Base-by-base conservation (phyloP, 768 basidiomycete genomes). In the button mushroom (Agaricus bisporus) region DNA sequence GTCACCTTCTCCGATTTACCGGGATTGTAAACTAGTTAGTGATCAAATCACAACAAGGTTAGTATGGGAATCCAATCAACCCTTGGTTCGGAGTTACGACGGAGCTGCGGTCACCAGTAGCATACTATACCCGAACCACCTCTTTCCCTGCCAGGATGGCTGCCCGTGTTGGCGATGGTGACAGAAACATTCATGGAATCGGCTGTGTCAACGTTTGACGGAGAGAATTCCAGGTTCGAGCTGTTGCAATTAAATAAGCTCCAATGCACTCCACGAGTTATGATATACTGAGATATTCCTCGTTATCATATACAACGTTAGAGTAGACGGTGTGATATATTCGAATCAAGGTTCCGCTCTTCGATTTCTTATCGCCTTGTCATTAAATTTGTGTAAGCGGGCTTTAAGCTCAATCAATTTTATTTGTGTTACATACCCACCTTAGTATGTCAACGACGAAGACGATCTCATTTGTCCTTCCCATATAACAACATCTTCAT, bases 111-210 rank as follows among this genome's bases (percentile, higher is more conserved):
- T 76, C 57, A 58, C 86, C 85, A 0, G 80, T 84, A 41, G 78
- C 64, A 66, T 88, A n/a, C n/a, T n/a, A 86, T 1, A 85, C 78
- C 74, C 85, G 83, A 1, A 88, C 79, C 8, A 86, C 84, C 60
- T 86, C 86, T 58, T 83, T 79, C 3, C 84, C 85, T 10, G 71
- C 75, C 1, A n/a, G n/a, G n/a, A n/a, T 73, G 68, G 0, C 66
- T 61, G 1, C 85, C 83, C 0, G 76, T 79, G 58, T 87, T 86
- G 47, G 75, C 73, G 0, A 87, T 81, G 0, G 79, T 85, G 1
- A 86, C 81, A 0, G 74, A 73, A 18, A 85, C 81, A n/a, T 67
- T 73, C 60, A 86, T 82, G 57, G 37, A 29, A 77, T 70, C 11
- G 79, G 73, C 0, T 62, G 68, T 2, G 64, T 70, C 68, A 48